phyloP scores from a whole-genome alignment of 202 grass and related monocot species.

The Zizania palustris region DNA sequence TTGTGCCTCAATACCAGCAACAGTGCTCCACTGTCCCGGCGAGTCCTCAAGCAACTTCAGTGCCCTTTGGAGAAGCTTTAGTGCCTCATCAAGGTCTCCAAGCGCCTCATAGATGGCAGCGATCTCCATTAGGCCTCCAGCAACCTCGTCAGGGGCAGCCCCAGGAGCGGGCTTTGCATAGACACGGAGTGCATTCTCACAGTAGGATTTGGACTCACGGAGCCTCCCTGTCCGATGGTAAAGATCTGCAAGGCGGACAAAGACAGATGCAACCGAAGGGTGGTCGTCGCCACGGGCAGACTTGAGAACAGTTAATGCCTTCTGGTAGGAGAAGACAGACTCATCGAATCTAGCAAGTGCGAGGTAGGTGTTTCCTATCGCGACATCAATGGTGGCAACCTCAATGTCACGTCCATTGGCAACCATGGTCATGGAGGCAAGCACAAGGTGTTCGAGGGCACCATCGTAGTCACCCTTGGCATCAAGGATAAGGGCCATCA shows the following conservation, averaged over 20 bases:
- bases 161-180: constrained; percentile 74
- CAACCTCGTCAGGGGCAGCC: constrained; percentile 81
- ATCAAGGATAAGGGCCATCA: constrained; percentile 95
- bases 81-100: constrained; percentile 79
- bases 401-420: constrained; percentile 80
- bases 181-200: constrained; percentile 82
- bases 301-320: constrained; percentile 84
- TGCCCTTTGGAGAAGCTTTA: constrained; percentile 82
- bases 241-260: constrained; percentile 83
- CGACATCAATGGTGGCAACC: constrained; percentile 78
- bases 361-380: constrained; percentile 86
- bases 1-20: constrained; percentile 94
- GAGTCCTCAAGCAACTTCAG: constrained; percentile 85
- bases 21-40: constrained; percentile 88
- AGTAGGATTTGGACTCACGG: constrained; percentile 91
- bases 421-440: constrained; percentile 95
- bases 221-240: constrained; percentile 84
- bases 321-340: constrained; percentile 99
- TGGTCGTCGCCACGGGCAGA: constrained; percentile 77
- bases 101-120: constrained; percentile 92
- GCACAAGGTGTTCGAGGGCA: constrained; percentile 90
- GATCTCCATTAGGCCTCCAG: constrained; percentile 87
- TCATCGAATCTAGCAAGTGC: constrained; percentile 92
- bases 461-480: constrained; percentile 91
- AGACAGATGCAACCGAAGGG: constrained; percentile 75